Base-by-base conservation (phyloP, 148 eudicot genomes). In the Euryodendron excelsum region DNA sequence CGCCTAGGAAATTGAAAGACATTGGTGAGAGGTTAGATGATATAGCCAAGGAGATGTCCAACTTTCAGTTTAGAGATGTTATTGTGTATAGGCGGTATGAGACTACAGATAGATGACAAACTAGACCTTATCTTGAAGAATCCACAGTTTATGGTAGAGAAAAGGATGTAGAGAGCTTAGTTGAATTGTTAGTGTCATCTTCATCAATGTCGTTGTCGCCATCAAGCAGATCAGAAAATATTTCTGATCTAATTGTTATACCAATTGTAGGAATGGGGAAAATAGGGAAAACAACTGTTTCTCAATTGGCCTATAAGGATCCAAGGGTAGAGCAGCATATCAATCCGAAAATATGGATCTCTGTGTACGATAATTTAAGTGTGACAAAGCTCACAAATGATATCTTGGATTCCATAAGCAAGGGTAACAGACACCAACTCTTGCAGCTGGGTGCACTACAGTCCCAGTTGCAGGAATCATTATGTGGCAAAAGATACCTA, bases 211-310 rank as follows among this genome's bases (percentile, higher is more conserved):
- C n/a, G n/a, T n/a, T n/a, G n/a, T n/a, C n/a, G n/a, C n/a, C n/a
- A n/a, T n/a, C n/a, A n/a, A n/a, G n/a, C n/a, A n/a, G n/a, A n/a
- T n/a, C n/a, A n/a, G n/a, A n/a, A n/a, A n/a, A n/a, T n/a, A n/a
- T n/a, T n/a, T n/a, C n/a, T n/a, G 27, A 33, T 18, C 48, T 79
- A 6, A 65, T 64, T 0, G 82, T 66, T 2, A 27, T 73, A n/a
- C 14, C 72, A 13, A 73, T 79, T 1, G 64, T 64, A 3, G 82
- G 77, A 9, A 73, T 79, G 52, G 82, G 77, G 20, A 72, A 72
- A 9, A 59, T 79, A 3, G 82, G 82, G 25, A 72, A 72, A 36
- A 73, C 82, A 0, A 79, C 82, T 20, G 63, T 79, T 44, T 77
- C 78, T 39, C 63, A 73, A 30, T 5, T 79, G 18, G 77, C 37